Conservation (phyloP, 2,329 filamentous ascomycete genomes). For the Arthrobotrys megalospora region DNA sequence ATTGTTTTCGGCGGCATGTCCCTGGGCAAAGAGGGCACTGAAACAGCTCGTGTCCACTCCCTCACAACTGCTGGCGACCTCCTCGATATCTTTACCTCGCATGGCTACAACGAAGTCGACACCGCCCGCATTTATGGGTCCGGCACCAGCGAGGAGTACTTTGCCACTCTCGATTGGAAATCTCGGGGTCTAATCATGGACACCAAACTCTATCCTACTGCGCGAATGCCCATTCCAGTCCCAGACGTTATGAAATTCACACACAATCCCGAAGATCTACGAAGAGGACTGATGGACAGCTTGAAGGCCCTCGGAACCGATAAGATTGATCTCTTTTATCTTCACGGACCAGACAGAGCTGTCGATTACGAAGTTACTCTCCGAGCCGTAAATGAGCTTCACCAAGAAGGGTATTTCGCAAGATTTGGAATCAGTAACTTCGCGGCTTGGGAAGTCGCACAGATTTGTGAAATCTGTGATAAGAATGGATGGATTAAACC, state of each 20-base stretch:
- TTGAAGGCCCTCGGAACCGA: constrained; percentile 43
- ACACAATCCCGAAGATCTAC: constrained; percentile 28
- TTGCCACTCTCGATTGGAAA: constrained; percentile 27
- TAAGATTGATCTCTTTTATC: constrained; percentile 80
- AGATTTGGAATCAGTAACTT: constrained; percentile 86
- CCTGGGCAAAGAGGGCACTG: constrained; percentile 32
- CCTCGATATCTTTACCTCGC: constrained; percentile 38
- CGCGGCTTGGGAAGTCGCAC: constrained; percentile 88
- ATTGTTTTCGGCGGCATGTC: constrained; percentile 58
- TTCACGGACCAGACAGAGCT: constrained; percentile 78
- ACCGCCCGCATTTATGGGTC: constrained; percentile 48
- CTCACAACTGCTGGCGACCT: constrained; percentile 19
- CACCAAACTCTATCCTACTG: constrained; percentile 47
- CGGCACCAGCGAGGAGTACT: constrained; percentile 42
- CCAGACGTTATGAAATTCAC: constrained; percentile 26
- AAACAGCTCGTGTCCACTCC: constrained; percentile 37
- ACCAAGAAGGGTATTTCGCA: constrained; percentile 89
- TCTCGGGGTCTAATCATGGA: constrained; percentile 15
- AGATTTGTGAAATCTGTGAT: constrained; percentile 84
- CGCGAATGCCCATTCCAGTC: constrained; percentile 16
- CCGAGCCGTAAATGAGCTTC: constrained; percentile 81
- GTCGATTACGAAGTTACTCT: constrained; percentile 85
- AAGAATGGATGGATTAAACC: constrained; percentile 86
- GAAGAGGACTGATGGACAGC: constrained; percentile 40
- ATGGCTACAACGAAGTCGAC: constrained; percentile 49